A percentile compares a stretch with the other conserved stretches of the same genome.
Conservation (phyloP, 2,329 filamentous ascomycete genomes). For the Cordyceps sp. region DNA sequence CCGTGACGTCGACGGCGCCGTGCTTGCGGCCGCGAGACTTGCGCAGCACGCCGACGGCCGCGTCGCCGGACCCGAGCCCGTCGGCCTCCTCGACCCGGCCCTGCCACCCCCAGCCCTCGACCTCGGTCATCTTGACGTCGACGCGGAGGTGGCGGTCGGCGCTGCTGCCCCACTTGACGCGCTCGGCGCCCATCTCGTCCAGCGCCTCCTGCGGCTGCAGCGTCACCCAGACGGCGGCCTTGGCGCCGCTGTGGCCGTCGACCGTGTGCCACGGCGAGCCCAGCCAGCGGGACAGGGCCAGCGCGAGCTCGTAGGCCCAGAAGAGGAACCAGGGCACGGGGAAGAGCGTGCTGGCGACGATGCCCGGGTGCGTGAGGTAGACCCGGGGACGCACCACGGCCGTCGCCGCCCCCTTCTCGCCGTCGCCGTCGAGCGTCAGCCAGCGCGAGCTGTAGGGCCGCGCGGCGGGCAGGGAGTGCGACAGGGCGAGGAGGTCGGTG, state of each 20-base stretch:
- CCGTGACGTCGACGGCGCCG: slow-evolving; percentile 39
- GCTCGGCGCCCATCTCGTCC: slow-evolving; percentile 34
- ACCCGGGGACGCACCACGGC: slow-evolving; percentile 34
- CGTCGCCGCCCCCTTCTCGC: slow-evolving; percentile 2
- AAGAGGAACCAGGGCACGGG: slow-evolving; percentile 54
- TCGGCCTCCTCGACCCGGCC: slow-evolving; percentile 34
- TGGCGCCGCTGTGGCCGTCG: slow-evolving; percentile 60
- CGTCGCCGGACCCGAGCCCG: slow-evolving; percentile 24
- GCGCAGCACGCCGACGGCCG: slow-evolving; percentile 27
- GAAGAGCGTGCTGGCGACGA: slow-evolving; percentile 70
- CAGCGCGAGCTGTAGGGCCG: slow-evolving; percentile 39
- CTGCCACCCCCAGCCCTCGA: slow-evolving; percentile 70
- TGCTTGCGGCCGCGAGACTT: slow-evolving; percentile 41
- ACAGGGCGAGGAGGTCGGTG: slow-evolving; percentile 69
- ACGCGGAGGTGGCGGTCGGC: slow-evolving; percentile 39
- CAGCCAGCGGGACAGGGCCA: slow-evolving; percentile 57
- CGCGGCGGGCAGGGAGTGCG: slow-evolving; percentile 48
- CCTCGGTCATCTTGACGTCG: slow-evolving; percentile 59
- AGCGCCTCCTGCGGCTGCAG: slow-evolving; percentile 49
- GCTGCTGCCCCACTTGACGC: slow-evolving; percentile 74
- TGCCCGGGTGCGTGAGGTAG: slow-evolving; percentile 73
- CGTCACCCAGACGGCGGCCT: slow-evolving; percentile 61
- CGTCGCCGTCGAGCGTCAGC: slow-evolving; percentile 21
- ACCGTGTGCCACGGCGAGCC: slow-evolving; percentile 83
- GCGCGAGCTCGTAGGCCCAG: slow-evolving; percentile 48